Conservation (phyloP, 306 rosid genomes). For the Adenanthera pavonina region DNA sequence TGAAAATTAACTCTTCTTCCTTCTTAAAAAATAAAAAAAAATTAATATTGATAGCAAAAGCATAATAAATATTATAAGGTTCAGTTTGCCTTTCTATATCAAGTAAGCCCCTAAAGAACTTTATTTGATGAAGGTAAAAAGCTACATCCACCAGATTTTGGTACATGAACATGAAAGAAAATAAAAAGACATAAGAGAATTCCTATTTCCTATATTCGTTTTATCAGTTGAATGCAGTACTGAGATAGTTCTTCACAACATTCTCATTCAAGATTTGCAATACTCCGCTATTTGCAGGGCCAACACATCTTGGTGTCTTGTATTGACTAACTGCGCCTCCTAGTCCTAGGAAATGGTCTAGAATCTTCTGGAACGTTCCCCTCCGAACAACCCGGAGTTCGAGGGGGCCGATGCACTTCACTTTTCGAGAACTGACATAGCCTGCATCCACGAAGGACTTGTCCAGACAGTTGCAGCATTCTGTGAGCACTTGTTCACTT, state of each 20-base stretch:
- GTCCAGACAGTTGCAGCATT: conserved; percentile 86
- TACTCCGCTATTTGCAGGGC: conserved; percentile 54
- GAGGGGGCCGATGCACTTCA: conserved; percentile 67
- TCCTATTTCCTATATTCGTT: background rate
- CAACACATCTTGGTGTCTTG: conserved; percentile 84
- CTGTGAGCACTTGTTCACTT: conserved; percentile 52
- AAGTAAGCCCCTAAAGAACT: too few species aligned
- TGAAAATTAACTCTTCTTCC: too few species aligned
- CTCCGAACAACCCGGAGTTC: conserved; percentile 72
- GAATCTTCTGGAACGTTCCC: conserved; percentile 84
- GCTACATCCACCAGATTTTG: too few species aligned
- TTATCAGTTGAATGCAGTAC: conserved; percentile 63
- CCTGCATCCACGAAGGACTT: conserved; percentile 79
- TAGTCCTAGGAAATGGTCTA: conserved; percentile 67
- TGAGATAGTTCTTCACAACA: conserved; percentile 60
- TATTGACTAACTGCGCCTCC: conserved; percentile 90
- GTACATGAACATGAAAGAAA: too few species aligned
- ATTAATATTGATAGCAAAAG: too few species aligned
- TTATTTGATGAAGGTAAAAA: too few species aligned
- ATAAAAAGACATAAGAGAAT: too few species aligned
- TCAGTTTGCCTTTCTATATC: too few species aligned
- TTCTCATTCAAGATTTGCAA: conserved; percentile 72
- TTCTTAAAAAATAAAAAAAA: too few species aligned
- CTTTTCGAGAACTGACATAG: conserved; percentile 75
- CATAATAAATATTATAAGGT: too few species aligned